Evolutionary conservation across 345 rosid genomes (phyloP).

Genomic region (Gossypium raimondii): DNA sequence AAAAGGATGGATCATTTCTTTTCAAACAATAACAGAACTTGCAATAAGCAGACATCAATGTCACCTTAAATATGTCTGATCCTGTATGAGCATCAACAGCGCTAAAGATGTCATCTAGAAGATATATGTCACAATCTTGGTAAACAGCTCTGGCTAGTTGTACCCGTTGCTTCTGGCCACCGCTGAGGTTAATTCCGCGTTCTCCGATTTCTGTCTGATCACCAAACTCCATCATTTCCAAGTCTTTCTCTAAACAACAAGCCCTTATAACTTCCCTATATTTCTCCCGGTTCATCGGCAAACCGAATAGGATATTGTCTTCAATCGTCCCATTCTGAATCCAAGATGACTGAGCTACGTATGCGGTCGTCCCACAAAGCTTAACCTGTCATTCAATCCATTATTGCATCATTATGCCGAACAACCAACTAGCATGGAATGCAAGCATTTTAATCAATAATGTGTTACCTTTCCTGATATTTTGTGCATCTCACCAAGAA

Average conservation of each 20-base stretch:
- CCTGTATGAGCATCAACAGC: conserved; percentile 99
- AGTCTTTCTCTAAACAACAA: conserved; percentile 75
- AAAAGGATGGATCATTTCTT: not conserved
- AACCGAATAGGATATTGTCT: conserved; percentile 83
- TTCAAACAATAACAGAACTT: not conserved
- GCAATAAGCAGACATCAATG: not conserved
- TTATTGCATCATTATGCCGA: not conserved
- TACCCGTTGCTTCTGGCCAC: conserved; percentile 95
- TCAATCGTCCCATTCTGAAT: conserved; percentile 83
- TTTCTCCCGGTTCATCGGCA: conserved; percentile 59
- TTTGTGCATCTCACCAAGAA: conserved; percentile 96
- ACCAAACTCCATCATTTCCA: conserved; percentile 94
- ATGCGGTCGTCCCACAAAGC: conserved; percentile 77
- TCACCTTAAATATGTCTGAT: conserved; percentile 82
- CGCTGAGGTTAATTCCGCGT: conserved; percentile 94
- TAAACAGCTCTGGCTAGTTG: conserved; percentile 94
- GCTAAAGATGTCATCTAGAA: conserved; percentile 92
- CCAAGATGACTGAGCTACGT: conserved; percentile 97
- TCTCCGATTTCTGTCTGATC: conserved; percentile 97
- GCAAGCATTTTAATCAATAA: not conserved
- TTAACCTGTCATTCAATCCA: conserved; percentile 40
- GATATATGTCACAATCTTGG: conserved; percentile 81
- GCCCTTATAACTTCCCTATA: conserved; percentile 67
- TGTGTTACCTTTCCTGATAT: conserved; percentile 59
- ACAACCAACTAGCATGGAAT: not conserved